Evolutionary conservation across 2,329 filamentous ascomycete species (phyloP).

Genomic region (Colletotrichum navitas): DNA sequence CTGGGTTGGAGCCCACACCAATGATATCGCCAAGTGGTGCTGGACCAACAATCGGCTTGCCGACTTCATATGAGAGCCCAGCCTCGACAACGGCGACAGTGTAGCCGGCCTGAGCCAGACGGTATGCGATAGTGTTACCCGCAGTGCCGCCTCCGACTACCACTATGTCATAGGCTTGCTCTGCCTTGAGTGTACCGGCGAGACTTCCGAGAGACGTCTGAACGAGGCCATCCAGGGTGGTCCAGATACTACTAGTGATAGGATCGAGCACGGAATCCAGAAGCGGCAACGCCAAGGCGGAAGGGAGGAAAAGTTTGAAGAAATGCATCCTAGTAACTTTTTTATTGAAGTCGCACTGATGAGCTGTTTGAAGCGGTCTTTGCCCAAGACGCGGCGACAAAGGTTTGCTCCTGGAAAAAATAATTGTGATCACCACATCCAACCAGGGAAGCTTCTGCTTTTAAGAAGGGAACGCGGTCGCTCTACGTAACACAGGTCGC

Average conservation of each 20-base stretch:
- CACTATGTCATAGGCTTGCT: slow-evolving; percentile 6
- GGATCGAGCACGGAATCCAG: slow-evolving; percentile 11
- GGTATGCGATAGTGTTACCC: slow-evolving; percentile 51
- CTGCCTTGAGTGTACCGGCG: background rate
- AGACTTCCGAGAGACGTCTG: slow-evolving; percentile 12
- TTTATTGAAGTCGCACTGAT: too few species aligned
- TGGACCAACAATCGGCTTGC: slow-evolving; percentile 40
- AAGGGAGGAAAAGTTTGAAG: background rate
- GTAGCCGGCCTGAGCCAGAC: slow-evolving; percentile 48
- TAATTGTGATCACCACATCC: too few species aligned
- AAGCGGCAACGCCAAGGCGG: background rate
- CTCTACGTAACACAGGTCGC: too few species aligned
- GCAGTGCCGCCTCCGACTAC: slow-evolving; percentile 55
- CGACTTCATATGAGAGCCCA: slow-evolving; percentile 50
- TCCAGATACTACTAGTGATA: slow-evolving; percentile 11
- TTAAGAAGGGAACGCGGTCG: too few species aligned
- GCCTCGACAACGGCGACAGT: slow-evolving; percentile 55
- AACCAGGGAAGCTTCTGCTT: too few species aligned
- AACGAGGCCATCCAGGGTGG: slow-evolving; percentile 14
- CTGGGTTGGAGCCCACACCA: slow-evolving; percentile 44
- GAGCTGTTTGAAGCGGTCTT: too few species aligned
- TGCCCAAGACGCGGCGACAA: too few species aligned
- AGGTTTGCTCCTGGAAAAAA: too few species aligned
- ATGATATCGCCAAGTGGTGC: slow-evolving; percentile 43
- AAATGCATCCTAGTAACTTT: too few species aligned